Percentiles rank a stretch among this genome's conserved stretches.
These are phyloP conservation scores for Clavispora vitiphila DNA, from an alignment of 805 yeast genomes.

Conservation along the genomic window DNA sequence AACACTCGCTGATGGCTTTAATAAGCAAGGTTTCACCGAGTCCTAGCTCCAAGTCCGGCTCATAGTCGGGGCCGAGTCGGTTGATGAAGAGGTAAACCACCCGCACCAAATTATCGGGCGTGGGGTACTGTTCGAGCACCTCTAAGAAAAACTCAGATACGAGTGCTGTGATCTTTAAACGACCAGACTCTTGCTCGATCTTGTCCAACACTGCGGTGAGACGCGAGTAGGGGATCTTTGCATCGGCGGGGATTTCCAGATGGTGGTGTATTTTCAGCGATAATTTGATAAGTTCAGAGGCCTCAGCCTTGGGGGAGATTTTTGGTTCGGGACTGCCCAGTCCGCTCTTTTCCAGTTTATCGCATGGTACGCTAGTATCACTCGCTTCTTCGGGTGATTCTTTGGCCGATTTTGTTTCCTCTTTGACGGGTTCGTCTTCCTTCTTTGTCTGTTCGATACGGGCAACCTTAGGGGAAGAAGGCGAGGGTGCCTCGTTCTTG, in stretches of 20 bases:
- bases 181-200: conserved; percentile 74
- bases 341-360: neutral
- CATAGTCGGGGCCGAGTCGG: conserved; percentile 91
- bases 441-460: neutral
- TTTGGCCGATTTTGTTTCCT: too few species aligned
- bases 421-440: neutral
- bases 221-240: conserved; percentile 30
- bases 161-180: conserved; percentile 74
- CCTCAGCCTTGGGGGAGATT: conserved; percentile 5
- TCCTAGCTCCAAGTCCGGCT: conserved; percentile 83
- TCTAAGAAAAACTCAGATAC: conserved; percentile 69
- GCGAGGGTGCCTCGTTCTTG: neutral
- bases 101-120: conserved; percentile 49
- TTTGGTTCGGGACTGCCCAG: neutral
- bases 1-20: conserved; percentile 85
- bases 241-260: neutral
- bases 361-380: too few species aligned
- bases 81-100: conserved; percentile 84
- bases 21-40: conserved; percentile 85
- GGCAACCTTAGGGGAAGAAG: neutral
- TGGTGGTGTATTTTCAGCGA: conserved; percentile 9
- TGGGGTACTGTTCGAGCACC: conserved; percentile 44
- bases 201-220: conserved; percentile 66
- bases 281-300: conserved; percentile 9
- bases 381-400: too few species aligned